Percentiles rank a stretch among this genome's conserved stretches.
These are phyloP conservation scores for Porcisia deanei DNA, from an alignment of 208 protist genomes.

Conservation along the genomic window DNA sequence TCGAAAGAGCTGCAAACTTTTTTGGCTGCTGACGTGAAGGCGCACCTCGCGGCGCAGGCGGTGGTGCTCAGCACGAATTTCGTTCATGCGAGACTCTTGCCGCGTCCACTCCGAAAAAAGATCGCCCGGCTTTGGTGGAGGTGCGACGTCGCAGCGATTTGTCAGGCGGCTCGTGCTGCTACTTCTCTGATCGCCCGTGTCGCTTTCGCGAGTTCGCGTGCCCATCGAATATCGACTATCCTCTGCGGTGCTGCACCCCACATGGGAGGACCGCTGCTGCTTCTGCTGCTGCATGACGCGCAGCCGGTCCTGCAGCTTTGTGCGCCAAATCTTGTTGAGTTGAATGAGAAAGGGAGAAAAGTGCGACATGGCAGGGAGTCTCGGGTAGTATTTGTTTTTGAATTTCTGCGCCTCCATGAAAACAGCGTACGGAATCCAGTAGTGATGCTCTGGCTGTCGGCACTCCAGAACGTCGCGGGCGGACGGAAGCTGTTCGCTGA, in stretches of 20 bases:
- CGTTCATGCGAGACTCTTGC: conserved; percentile 24
- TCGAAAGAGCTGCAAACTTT: conserved; percentile 63
- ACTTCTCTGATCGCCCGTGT: neutral
- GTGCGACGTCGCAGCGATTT: conserved; percentile 1
- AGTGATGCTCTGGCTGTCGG: conserved; percentile 72
- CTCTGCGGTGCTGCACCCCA: neutral
- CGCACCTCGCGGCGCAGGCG: conserved; percentile 71
- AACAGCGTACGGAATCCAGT: conserved; percentile 83
- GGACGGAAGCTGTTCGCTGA: conserved; percentile 46
- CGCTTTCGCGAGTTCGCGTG: conserved; percentile 1
- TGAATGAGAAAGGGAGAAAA: conserved; percentile 86
- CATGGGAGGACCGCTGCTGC: conserved; percentile 15
- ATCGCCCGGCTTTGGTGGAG: neutral
- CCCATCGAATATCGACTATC: neutral
- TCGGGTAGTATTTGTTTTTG: conserved; percentile 79
- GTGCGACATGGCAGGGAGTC: conserved; percentile 60
- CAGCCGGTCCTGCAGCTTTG: conserved; percentile 58
- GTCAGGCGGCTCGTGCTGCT: conserved; percentile 5
- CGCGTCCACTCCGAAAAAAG: conserved; percentile 15
- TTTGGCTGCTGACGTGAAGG: conserved; percentile 70
- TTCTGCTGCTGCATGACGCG: conserved; percentile 38
- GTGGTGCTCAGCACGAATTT: conserved; percentile 45
- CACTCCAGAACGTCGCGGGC: conserved; percentile 74
- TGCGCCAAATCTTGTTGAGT: conserved; percentile 81
- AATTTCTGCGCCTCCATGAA: conserved; percentile 84